phyloP scores from a whole-genome alignment of 2,329 filamentous ascomycete genomes.

The Calycina herbarum region DNA sequence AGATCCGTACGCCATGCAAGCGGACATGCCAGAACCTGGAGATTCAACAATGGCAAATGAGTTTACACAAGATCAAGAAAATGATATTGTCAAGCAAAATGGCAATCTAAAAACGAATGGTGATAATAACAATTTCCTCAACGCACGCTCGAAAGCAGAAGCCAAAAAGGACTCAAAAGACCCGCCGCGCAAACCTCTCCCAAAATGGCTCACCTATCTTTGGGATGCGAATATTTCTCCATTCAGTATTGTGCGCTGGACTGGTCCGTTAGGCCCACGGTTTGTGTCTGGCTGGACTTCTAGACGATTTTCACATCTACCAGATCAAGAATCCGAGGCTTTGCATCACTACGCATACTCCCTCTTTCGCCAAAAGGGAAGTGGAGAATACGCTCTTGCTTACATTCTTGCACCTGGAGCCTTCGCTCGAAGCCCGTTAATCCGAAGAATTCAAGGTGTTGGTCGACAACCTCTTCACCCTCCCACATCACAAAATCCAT shows the following conservation, averaged over 20 bases:
- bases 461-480: slow-evolving; percentile 63
- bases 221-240: slow-evolving; percentile 98
- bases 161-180: slow-evolving; percentile 39
- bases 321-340: slow-evolving; percentile 73
- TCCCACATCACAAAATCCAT: slow-evolving; percentile 9
- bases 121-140: slow-evolving; percentile 54
- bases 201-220: slow-evolving; percentile 86
- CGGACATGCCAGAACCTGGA: slow-evolving; percentile 74
- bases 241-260: slow-evolving; percentile 84
- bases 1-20: slow-evolving; percentile 83
- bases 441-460: slow-evolving; percentile 81
- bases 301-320: slow-evolving; percentile 86
- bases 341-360: slow-evolving; percentile 94
- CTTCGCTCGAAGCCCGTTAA: slow-evolving; percentile 83
- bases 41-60: slow-evolving; percentile 75
- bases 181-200: slow-evolving; percentile 55
- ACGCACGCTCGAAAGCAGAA: slow-evolving; percentile 45
- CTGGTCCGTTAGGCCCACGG: slow-evolving; percentile 85
- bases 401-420: slow-evolving; percentile 94
- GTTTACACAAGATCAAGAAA: slow-evolving; percentile 72
- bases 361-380: slow-evolving; percentile 88
- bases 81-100: slow-evolving; percentile 44
- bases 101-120: slow-evolving; percentile 32
- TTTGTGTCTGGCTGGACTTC: slow-evolving; percentile 95
- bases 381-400: slow-evolving; percentile 88